Percentiles rank a stretch among this genome's conserved stretches.
Evolutionary conservation across 139 green algal genomes (phyloP).

Genomic region (Chlamydomonas schloesseri): DNA sequence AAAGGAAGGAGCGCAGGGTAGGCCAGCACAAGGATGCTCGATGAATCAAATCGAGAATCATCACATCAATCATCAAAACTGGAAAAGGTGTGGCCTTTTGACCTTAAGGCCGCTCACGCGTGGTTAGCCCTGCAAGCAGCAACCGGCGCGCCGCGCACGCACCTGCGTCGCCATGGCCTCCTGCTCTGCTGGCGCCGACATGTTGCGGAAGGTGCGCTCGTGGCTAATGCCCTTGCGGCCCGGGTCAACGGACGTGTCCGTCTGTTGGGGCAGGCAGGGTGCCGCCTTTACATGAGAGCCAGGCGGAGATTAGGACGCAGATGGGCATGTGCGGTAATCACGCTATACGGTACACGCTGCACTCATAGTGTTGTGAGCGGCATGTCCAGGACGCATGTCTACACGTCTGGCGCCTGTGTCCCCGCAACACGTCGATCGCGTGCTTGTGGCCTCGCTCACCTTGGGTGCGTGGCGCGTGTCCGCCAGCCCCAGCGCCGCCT

Average conservation of each 20-base stretch:
- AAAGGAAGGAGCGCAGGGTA: too few relatives aligned
- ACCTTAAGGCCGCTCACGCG: too few relatives aligned
- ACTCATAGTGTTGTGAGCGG: too few relatives aligned
- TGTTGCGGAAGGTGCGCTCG: conserved; percentile 84
- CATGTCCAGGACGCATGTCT: too few relatives aligned
- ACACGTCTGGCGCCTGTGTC: too few relatives aligned
- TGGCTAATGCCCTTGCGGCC: conserved; percentile 86
- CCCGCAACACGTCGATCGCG: not conserved
- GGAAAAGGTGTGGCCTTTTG: too few relatives aligned
- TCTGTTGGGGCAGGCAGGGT: not conserved
- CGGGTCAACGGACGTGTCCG: conserved; percentile 13
- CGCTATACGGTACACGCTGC: too few relatives aligned
- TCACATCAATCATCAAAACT: too few relatives aligned
- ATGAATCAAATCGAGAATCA: not conserved
- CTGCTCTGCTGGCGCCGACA: conserved; percentile 52
- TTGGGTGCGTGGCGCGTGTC: conserved; percentile 46
- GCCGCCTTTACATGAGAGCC: not conserved
- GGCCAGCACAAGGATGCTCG: too few relatives aligned
- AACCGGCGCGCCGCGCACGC: too few relatives aligned
- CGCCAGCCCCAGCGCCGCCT: conserved; percentile 60
- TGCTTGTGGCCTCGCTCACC: not conserved
- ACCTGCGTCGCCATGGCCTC: conserved; percentile 69
- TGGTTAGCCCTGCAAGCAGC: not conserved
- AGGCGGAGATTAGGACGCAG: not conserved
- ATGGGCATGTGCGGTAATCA: not conserved